Conservation (phyloP, 2,329 filamentous ascomycete species). For the Ceratocystis papillata region DNA sequence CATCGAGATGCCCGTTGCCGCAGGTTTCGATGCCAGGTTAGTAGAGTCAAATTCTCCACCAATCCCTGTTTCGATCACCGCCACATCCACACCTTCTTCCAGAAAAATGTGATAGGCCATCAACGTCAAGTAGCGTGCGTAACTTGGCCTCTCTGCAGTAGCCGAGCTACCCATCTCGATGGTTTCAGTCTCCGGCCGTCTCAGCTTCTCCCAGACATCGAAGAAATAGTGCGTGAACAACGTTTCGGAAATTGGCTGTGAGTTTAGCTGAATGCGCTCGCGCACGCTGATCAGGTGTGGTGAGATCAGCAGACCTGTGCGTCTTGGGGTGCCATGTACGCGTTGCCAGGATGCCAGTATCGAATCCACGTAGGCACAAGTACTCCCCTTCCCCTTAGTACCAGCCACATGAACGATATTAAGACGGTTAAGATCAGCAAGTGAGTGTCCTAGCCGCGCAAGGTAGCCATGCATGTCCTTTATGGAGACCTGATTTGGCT, state of each 20-base stretch:
- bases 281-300: constrained; percentile 58
- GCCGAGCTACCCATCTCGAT: background rate
- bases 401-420: constrained; percentile 61
- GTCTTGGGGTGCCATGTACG: constrained; percentile 31
- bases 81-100: constrained; percentile 49
- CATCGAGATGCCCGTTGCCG: constrained; percentile 51
- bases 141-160: constrained; percentile 37
- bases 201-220: constrained; percentile 52
- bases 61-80: constrained; percentile 56
- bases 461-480: constrained; percentile 73
- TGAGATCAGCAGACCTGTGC: constrained; percentile 56
- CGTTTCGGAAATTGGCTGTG: constrained; percentile 44
- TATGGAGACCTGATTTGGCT: constrained; percentile 58
- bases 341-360: constrained; percentile 46
- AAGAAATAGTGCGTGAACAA: constrained; percentile 57
- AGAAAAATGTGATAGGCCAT: constrained; percentile 58
- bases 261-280: constrained; percentile 55
- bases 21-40: constrained; percentile 50
- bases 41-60: constrained; percentile 61
- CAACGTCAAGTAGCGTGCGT: constrained; percentile 54
- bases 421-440: constrained; percentile 45
- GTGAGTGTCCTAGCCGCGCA: constrained; percentile 63
- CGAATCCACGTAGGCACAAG: constrained; percentile 55
- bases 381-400: constrained; percentile 68
- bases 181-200: constrained; percentile 31